A percentile compares a stretch with the other conserved stretches of the same genome.
Conservation (phyloP, 176 grass and related monocot genomes). For the Oryza nivara region DNA sequence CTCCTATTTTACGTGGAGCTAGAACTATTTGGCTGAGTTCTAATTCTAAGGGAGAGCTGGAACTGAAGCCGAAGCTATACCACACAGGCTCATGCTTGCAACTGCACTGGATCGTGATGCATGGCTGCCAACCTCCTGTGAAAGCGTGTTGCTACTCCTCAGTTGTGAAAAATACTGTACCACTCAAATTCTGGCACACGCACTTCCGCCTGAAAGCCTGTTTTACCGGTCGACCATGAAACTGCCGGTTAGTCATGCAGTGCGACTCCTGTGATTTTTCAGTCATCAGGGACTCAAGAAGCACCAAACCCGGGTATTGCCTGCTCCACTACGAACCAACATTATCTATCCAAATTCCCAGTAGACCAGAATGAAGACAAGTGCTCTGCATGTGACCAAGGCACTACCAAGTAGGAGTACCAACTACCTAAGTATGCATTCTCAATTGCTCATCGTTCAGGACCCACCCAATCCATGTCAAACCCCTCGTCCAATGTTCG, state of each 20-base stretch:
- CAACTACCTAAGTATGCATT: neutral
- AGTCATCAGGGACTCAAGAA: neutral
- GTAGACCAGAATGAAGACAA: neutral
- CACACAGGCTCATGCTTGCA: too few relatives aligned
- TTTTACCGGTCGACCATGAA: neutral
- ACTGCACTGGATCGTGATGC: too few relatives aligned
- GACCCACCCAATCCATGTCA: neutral
- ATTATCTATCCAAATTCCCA: neutral
- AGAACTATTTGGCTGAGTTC: too few relatives aligned
- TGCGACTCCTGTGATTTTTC: neutral
- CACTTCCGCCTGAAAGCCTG: neutral
- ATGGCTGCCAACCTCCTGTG: neutral
- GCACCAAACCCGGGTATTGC: slow-evolving; percentile 22
- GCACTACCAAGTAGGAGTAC: neutral
- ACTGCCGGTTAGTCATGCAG: too few relatives aligned
- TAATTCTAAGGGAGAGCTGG: too few relatives aligned
- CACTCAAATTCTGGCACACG: neutral
- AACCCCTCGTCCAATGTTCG: neutral
- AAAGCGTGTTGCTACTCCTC: neutral
- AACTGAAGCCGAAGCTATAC: too few relatives aligned
- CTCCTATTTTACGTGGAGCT: too few relatives aligned
- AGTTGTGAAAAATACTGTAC: neutral
- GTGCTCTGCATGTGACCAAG: neutral
- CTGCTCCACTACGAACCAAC: slow-evolving; percentile 18
- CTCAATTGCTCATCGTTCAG: neutral